Base-by-base conservation (phyloP, 2,329 filamentous ascomycete genomes). In the Monosporascus ibericus region DNA sequence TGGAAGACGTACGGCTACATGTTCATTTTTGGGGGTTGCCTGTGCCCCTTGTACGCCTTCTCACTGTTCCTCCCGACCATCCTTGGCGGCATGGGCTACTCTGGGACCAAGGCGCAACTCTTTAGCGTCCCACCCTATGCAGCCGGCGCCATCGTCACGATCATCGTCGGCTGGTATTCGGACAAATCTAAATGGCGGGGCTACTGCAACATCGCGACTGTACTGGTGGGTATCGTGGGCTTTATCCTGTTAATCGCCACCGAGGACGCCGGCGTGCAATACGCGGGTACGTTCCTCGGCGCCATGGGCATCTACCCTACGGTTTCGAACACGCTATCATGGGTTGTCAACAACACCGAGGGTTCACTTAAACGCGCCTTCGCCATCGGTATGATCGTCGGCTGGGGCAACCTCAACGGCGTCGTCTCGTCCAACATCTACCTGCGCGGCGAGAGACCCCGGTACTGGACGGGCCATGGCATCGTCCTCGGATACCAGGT, bases 351-450 rank as follows among this genome's bases (percentile, higher is more conserved):
- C 72, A 96, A 96, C 57, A 80, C 85, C 37, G 92, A 96, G 70
- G 88, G 92, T 15, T 88, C 92, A 2, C 95, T 95, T 72, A 96
- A 96, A 75, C 83, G 92, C 36, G 92, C 91, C 38, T 86, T 96
- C 18, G 89, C 90, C 0, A 72, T 96, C 1, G 92, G 92, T 0
- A 85, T 96, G 57, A 87, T 96, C 49, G 95, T 96, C 55, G 91
- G 87, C 22, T 95, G 90, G 89, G 92, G 92, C 34, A 96, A 96
- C 65, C 74, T 96, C 44, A 95, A 95, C 65, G 92, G 92, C 38
- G 82, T 96, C 24, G 87, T 96, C 55, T 84, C 79, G 61, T 85
- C 81, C 58, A 95, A 96, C 66, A 90, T 96, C 60, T 96, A 90
- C 62, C 72, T 79, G 11, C 14, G 11, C 22, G 11, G 24, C 56